Percentiles rank a stretch among this genome's conserved stretches.
Conservation (phyloP, 2,329 filamentous ascomycete genomes). For the Aspergillus fructus region DNA sequence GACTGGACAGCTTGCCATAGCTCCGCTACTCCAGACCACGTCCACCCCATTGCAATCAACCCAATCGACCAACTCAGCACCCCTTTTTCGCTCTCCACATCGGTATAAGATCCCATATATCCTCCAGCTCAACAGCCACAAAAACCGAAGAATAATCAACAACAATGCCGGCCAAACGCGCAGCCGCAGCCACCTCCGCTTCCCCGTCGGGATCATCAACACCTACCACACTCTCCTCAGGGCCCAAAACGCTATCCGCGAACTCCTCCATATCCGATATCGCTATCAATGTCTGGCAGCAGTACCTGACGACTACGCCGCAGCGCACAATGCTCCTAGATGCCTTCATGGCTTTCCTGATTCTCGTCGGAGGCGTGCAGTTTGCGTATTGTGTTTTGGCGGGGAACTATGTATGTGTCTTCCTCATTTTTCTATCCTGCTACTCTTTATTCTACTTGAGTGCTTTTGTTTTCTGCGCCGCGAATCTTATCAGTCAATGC, state of each 20-base stretch:
- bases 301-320: constrained; percentile 78
- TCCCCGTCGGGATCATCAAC: constrained; percentile 25
- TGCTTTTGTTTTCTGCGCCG: neutral
- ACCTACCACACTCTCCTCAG: constrained; percentile 27
- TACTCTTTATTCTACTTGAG: neutral
- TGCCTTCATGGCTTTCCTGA: constrained; percentile 83
- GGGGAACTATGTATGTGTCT: constrained; percentile 82
- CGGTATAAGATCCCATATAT: neutral
- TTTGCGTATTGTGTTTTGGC: constrained; percentile 89
- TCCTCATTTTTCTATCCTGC: constrained; percentile 1
- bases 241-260: constrained; percentile 36
- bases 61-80: neutral
- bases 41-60: neutral
- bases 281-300: constrained; percentile 67
- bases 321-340: constrained; percentile 92
- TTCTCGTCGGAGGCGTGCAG: constrained; percentile 82
- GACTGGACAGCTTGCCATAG: constrained; percentile 13
- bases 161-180: constrained; percentile 11
- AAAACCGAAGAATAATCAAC: neutral
- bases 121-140: neutral
- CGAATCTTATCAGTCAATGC: neutral
- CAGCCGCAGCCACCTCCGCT: constrained; percentile 47
- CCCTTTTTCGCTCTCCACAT: neutral
- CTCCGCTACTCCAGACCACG: neutral
- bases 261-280: constrained; percentile 56